Percentiles rank a stretch among this genome's conserved stretches.
phyloP scores from a whole-genome alignment of 805 yeast species.

The Candida michaelii region DNA sequence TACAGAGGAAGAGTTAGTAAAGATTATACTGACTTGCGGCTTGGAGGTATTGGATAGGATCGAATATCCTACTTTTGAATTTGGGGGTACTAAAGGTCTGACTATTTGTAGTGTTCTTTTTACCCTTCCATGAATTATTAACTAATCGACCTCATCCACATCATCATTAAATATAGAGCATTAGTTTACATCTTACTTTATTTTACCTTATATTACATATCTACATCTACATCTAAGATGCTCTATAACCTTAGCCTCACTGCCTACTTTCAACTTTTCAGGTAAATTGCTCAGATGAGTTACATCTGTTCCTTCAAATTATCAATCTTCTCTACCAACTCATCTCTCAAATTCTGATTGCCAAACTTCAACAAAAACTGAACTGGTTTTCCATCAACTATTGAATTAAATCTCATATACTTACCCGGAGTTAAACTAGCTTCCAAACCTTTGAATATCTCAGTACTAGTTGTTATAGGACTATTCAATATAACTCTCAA shows the following conservation, averaged over 20 bases:
- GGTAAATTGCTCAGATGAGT: no score
- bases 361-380: slow-evolving; percentile 83
- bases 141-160: no score
- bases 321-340: slow-evolving; percentile 52
- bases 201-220: neutral
- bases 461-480: slow-evolving; percentile 61
- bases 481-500: slow-evolving; percentile 79
- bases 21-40: slow-evolving; percentile 48
- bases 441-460: slow-evolving; percentile 76
- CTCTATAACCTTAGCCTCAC: no score
- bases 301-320: slow-evolving; percentile 26
- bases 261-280: no score
- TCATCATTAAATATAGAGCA: no score
- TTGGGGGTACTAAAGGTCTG: slow-evolving; percentile 87
- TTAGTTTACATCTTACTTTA: no score
- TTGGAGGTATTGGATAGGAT: slow-evolving; percentile 65
- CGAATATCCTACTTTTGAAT: slow-evolving; percentile 77
- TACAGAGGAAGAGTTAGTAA: slow-evolving; percentile 72
- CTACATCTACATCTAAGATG: no score
- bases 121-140: no score
- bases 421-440: slow-evolving; percentile 83
- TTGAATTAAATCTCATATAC: slow-evolving; percentile 71
- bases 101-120: slow-evolving; percentile 89
- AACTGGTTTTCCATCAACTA: slow-evolving; percentile 58
- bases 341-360: slow-evolving; percentile 57